phyloP scores from a whole-genome alignment of 164 flowering plant species.

The Tinospora cordifolia region DNA sequence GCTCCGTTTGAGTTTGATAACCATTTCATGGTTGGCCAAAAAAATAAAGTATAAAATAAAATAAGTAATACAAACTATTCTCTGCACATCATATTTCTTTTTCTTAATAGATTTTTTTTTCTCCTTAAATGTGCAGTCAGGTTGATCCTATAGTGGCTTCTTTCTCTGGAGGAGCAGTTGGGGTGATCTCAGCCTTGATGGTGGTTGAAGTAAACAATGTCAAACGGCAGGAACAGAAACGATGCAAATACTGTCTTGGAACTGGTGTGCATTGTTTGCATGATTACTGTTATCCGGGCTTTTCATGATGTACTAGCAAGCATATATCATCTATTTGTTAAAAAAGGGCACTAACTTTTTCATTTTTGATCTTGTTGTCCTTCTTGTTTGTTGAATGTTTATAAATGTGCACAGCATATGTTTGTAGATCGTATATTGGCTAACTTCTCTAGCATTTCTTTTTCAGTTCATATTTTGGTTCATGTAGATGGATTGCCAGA shows the following conservation, averaged over 20 bases:
- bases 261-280: conserved; percentile 45
- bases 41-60: too few species aligned
- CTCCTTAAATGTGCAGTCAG: conserved; percentile 45
- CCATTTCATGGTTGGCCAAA: too few species aligned
- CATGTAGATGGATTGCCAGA: neutral
- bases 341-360: neutral
- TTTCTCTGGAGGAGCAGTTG: conserved; percentile 98
- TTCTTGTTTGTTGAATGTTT: neutral
- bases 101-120: neutral
- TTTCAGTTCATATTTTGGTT: neutral
- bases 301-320: neutral
- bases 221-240: conserved; percentile 85
- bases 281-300: neutral
- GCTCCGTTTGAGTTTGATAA: too few species aligned
- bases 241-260: conserved; percentile 97
- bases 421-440: neutral
- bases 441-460: neutral
- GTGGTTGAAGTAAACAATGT: conserved; percentile 96
- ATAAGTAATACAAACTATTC: too few species aligned
- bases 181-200: conserved; percentile 95
- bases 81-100: neutral
- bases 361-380: neutral
- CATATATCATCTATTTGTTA: neutral
- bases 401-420: neutral
- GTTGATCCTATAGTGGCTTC: conserved; percentile 99